phyloP scores from a whole-genome alignment of 495 filamentous ascomycete species.

The Annulohypoxylon stygium region DNA sequence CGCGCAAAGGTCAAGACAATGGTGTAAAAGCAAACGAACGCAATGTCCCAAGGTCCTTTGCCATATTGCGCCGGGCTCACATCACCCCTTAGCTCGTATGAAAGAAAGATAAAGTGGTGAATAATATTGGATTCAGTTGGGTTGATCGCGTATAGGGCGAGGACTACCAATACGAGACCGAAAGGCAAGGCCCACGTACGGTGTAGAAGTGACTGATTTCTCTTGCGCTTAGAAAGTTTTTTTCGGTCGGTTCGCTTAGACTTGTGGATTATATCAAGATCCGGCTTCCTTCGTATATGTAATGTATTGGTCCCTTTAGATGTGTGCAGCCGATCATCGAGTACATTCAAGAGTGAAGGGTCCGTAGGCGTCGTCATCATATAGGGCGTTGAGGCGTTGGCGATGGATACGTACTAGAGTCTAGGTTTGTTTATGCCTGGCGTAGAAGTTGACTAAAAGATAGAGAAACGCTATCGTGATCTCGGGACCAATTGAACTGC shows the following conservation, averaged over 20 bases:
- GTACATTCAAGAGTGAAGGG: background rate
- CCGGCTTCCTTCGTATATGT: background rate
- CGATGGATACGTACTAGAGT: background rate
- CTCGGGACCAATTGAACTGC: background rate
- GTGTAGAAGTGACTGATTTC: constrained; percentile 68
- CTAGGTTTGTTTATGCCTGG: background rate
- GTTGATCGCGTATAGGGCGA: constrained; percentile 78
- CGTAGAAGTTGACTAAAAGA: background rate
- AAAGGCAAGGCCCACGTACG: constrained; percentile 84
- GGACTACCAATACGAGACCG: constrained; percentile 70
- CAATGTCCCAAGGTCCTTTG: constrained; percentile 85
- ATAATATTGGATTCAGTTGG: constrained; percentile 84
- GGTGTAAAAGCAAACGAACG: constrained; percentile 91
- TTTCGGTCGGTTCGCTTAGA: constrained; percentile 14
- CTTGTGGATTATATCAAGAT: background rate
- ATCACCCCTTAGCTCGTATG: constrained; percentile 75
- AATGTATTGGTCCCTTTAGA: background rate
- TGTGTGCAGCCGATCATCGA: background rate
- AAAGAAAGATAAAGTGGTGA: constrained; percentile 88
- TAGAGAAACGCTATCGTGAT: background rate
- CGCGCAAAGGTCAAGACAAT: constrained; percentile 91
- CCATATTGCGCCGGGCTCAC: constrained; percentile 78
- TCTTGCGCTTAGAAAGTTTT: constrained; percentile 62
- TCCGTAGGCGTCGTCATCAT: background rate
- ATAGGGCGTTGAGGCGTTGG: background rate